Conservation (phyloP, 1,139 yeast species). For the Arxiozyma slooffiae region DNA sequence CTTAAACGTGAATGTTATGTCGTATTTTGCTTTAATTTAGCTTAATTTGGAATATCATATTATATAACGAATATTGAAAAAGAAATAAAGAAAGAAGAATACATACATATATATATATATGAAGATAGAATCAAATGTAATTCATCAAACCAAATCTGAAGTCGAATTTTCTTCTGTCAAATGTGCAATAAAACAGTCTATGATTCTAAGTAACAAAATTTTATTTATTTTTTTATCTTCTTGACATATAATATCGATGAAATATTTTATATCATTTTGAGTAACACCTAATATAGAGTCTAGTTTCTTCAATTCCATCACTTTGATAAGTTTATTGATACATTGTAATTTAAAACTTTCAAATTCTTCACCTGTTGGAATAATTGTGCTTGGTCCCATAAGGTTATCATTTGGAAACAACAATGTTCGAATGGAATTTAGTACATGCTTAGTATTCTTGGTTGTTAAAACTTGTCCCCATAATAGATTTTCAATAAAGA, state of each 20-base stretch:
- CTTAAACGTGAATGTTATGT: too few relatives aligned
- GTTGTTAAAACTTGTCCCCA: neutral
- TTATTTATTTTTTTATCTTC: slow-evolving; percentile 17
- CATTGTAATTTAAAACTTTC: slow-evolving; percentile 14
- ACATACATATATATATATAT: neutral
- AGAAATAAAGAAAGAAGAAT: neutral
- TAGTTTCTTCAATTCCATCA: slow-evolving; percentile 8
- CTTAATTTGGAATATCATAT: neutral
- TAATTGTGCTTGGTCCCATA: slow-evolving; percentile 20
- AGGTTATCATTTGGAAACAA: slow-evolving; percentile 26
- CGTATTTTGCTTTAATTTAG: too few relatives aligned
- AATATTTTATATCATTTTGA: slow-evolving; percentile 11
- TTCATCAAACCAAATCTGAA: too few relatives aligned
- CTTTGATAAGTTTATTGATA: slow-evolving; percentile 12
- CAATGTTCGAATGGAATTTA: slow-evolving; percentile 11
- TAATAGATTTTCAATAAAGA: neutral
- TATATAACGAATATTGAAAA: neutral
- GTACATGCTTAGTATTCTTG: neutral
- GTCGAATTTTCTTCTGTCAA: neutral
- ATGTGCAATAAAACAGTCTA: slow-evolving; percentile 11
- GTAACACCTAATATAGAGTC: slow-evolving; percentile 12
- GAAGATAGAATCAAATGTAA: too few relatives aligned
- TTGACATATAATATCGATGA: slow-evolving; percentile 13
- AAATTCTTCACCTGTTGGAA: slow-evolving; percentile 20
- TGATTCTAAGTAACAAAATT: slow-evolving; percentile 11